phyloP scores from a whole-genome alignment of 2,329 filamentous ascomycete species.

The Verticillium nubilum region DNA sequence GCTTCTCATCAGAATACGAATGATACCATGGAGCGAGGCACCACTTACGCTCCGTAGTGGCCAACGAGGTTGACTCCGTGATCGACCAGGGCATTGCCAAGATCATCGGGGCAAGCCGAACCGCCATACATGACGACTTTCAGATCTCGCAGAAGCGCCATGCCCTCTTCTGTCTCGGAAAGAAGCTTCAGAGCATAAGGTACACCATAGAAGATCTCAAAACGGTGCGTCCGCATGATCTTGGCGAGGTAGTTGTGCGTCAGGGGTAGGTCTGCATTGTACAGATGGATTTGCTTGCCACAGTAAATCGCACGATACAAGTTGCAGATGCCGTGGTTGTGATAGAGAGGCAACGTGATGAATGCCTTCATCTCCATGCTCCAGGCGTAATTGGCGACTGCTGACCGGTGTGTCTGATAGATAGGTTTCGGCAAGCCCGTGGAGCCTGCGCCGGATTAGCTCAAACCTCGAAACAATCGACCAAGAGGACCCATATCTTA shows the following conservation, averaged over 20 bases:
- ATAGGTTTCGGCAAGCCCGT: conserved; percentile 61
- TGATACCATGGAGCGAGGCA: not conserved
- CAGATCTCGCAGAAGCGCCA: conserved; percentile 36
- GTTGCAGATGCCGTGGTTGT: conserved; percentile 53
- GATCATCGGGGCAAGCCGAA: conserved; percentile 51
- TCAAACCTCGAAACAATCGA: conserved; percentile 2
- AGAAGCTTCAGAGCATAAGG: conserved; percentile 61
- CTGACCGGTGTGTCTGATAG: conserved; percentile 47
- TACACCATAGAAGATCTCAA: conserved; percentile 54
- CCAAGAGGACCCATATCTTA: conserved; percentile 5
- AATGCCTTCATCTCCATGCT: conserved; percentile 39
- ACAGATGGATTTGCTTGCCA: conserved; percentile 44
- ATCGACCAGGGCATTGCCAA: conserved; percentile 47
- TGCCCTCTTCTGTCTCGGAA: conserved; percentile 50
- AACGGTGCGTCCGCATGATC: conserved; percentile 33
- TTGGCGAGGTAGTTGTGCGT: conserved; percentile 41
- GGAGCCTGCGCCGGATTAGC: conserved; percentile 37
- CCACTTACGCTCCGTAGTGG: conserved; percentile 51
- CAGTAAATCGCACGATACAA: conserved; percentile 47
- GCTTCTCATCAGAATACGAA: not conserved
- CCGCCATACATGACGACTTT: conserved; percentile 54
- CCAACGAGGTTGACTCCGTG: conserved; percentile 49
- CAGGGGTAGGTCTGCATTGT: conserved; percentile 49
- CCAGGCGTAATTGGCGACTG: conserved; percentile 39
- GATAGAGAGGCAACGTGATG: conserved; percentile 52